phyloP scores from a whole-genome alignment of 2,329 filamentous ascomycete genomes.

The Cordyceps farinosa region DNA sequence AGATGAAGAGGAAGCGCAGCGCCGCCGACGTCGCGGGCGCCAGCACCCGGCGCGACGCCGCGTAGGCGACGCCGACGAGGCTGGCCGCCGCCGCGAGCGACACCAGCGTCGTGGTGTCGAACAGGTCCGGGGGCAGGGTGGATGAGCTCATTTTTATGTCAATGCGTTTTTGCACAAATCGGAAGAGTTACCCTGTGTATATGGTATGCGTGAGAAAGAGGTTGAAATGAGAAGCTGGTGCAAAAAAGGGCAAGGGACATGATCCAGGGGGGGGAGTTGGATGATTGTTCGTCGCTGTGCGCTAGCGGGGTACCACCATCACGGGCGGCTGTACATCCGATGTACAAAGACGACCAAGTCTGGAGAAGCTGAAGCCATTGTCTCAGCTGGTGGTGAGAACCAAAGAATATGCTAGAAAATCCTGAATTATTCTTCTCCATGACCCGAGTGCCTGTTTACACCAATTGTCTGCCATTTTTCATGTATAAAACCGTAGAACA shows the following conservation, averaged over 20 bases:
- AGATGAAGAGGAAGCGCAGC: constrained; percentile 79
- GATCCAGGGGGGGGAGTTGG: not conserved
- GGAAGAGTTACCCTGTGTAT: not conserved
- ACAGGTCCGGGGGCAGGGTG: constrained; percentile 50
- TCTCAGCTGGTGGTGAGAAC: not conserved
- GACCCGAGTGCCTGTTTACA: too few species aligned
- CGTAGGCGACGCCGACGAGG: constrained; percentile 49
- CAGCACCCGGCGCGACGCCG: constrained; percentile 44
- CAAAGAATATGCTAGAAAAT: too few species aligned
- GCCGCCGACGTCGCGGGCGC: constrained; percentile 50
- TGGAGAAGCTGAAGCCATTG: not conserved
- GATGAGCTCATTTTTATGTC: constrained; percentile 7
- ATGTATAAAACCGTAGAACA: too few species aligned
- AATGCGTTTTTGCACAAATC: not conserved
- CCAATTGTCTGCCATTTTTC: too few species aligned
- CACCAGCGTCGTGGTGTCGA: constrained; percentile 57
- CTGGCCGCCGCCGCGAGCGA: constrained; percentile 54
- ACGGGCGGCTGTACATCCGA: not conserved
- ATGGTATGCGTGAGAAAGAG: not conserved
- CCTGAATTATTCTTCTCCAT: too few species aligned
- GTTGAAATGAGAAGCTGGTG: not conserved
- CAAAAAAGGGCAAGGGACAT: not conserved
- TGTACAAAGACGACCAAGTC: not conserved
- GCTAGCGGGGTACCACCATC: constrained; percentile 2
- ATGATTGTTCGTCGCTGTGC: not conserved